Evolutionary conservation across 495 filamentous ascomycete genomes (phyloP).

Genomic region (Penicillium nucicola): DNA sequence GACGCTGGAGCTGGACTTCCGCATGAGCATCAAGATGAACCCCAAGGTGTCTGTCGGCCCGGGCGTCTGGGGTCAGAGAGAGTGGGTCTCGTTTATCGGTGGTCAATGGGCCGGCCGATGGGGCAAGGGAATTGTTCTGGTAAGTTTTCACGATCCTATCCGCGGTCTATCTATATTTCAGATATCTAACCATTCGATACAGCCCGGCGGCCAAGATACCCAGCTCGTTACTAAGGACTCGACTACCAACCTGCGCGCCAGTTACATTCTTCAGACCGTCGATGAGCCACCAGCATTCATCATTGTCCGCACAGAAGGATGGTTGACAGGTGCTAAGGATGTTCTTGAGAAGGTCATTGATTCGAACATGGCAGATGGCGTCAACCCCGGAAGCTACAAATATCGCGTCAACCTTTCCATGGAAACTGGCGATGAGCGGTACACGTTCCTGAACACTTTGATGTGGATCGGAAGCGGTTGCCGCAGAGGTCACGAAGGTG

Average conservation of each 20-base stretch:
- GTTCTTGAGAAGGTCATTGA: constrained; percentile 57
- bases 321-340: constrained; percentile 56
- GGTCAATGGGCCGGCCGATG: constrained; percentile 60
- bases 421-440: constrained; percentile 60
- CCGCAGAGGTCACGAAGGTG: constrained; percentile 55
- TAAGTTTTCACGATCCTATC: constrained; percentile 29
- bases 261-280: constrained; percentile 54
- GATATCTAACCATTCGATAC: constrained; percentile 2
- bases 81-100: constrained; percentile 55
- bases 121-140: constrained; percentile 57
- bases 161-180: neutral
- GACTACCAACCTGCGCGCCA: constrained; percentile 50
- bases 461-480: constrained; percentile 63
- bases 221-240: constrained; percentile 55
- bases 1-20: constrained; percentile 57
- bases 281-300: constrained; percentile 61
- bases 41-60: constrained; percentile 51
- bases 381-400: constrained; percentile 56
- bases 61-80: constrained; percentile 54
- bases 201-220: constrained; percentile 61
- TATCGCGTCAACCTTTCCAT: constrained; percentile 57
- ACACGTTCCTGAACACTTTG: constrained; percentile 58
- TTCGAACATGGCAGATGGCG: constrained; percentile 42
- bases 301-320: constrained; percentile 54
- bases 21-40: constrained; percentile 60